Evolutionary conservation across 441 rosid genomes (phyloP).

Genomic region (Bruguiera hainesii): DNA sequence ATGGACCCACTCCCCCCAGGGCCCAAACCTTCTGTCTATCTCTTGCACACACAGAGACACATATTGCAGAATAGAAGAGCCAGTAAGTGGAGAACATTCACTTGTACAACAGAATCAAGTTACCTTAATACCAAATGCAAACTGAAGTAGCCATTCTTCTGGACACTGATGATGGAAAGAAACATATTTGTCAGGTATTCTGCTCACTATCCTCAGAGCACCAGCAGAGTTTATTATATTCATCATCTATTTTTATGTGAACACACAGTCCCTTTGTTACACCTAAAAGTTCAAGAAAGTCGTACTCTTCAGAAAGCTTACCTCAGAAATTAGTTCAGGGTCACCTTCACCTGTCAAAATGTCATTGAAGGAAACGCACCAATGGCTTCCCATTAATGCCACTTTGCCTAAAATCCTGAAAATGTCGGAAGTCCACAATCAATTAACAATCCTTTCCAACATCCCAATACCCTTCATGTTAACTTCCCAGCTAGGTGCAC

Average conservation of each 20-base stretch:
- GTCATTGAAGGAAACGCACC: conserved; percentile 39
- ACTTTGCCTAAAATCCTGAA: conserved; percentile 52
- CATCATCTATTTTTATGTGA: not conserved
- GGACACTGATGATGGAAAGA: conserved; percentile 41
- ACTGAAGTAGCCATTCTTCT: conserved; percentile 64
- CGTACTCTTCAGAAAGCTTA: conserved; percentile 16
- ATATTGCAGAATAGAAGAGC: not conserved
- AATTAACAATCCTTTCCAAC: not conserved
- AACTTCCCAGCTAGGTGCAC: not conserved
- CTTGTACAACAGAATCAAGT: conserved; percentile 6
- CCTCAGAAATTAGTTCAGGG: conserved; percentile 31
- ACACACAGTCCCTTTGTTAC: no score
- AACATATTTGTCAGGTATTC: conserved; percentile 15
- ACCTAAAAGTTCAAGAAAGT: no score
- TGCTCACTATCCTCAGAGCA: not conserved
- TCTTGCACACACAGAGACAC: not conserved
- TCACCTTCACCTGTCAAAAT: conserved; percentile 25
- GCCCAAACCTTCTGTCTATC: no score
- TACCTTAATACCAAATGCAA: conserved; percentile 62
- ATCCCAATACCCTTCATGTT: not conserved
- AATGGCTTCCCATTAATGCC: conserved; percentile 36
- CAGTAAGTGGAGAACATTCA: not conserved
- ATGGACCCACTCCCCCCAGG: no score
- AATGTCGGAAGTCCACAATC: conserved; percentile 8
- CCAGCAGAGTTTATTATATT: not conserved